Base-by-base conservation (phyloP, 2,329 filamentous ascomycete genomes). In the Trichoderma sp. region DNA sequence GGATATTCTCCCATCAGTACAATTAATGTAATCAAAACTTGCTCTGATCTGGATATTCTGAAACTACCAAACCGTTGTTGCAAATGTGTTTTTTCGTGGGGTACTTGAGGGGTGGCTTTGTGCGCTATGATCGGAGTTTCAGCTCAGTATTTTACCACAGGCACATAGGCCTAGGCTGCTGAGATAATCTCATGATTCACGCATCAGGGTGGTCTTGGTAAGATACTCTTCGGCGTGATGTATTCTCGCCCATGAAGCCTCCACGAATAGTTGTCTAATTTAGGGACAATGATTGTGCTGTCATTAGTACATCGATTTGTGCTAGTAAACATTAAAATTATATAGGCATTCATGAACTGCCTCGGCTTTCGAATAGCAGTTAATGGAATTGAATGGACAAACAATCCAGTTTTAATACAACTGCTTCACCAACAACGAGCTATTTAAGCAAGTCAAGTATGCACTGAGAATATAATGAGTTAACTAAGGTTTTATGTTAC, bases 201-300 rank as follows among this genome's bases (percentile, higher is more conserved):
- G 2, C n/a, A 11, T 21, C 45, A 50, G 3, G 3, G 18, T 9
- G n/a, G 45, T 1, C 3, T 4, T 50, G 7, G 9, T 2, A 1
- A 50, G 45, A 50, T 1, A 50, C 1, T 5, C 45, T 0, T 50
- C 8, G 18, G 0, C 1, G 1, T 5, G 16, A n/a, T 3, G 8
- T n/a, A 50, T 9, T 21, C 8, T 50, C 8, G 18, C 8, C 45
- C 8, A n/a, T 50, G 18, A 21, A 21, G 8, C 41, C 45, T 21
- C 8, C 4, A 50, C 8, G 8, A 50, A 50, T n/a, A 21, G 45
- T 11, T 50, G 3, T 0, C 0, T 0, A 11, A 21, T 50, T 2
- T 41, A 0, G 16, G 21, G 18, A 16, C 4, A 50, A 4, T 4
- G 45, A 11, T 11, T 50, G 16, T 50, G 16, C 38, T 41, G 38